Base-by-base conservation (phyloP, 2,329 filamentous ascomycete species). In the Pseudogymnoascus sp. region DNA sequence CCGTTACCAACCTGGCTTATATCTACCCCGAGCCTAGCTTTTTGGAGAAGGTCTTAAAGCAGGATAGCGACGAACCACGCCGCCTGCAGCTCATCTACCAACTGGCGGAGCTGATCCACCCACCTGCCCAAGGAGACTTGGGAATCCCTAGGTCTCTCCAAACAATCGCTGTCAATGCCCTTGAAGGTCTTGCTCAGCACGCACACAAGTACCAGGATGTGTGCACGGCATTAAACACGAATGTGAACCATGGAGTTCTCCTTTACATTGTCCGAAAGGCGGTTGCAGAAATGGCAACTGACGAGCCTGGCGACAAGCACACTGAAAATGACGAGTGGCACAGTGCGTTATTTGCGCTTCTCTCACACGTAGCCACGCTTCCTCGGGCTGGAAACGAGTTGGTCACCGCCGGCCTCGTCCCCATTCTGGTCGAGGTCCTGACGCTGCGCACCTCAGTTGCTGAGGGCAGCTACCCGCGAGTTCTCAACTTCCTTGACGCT, bases 171-270 rank as follows among this genome's bases (percentile, higher is more conserved):
- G 80, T 99, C 61, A 84, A 86, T 60, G 83, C 93, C 0, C 80
- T 99, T 60, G 92, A 97, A 72, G 90, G 91, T n/a, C 81, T 99
- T 63, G 86, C 90, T n/a, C 5, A 89, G 86, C 71, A 91, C 91
- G 72, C 88, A 89, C 79, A 82, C 63, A 93, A 91, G 71, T 84
- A 88, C 31, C 79, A 86, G 35, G 95, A 99, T 73, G 88, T 99
- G 23, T 87, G 92, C 66, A 87, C 91, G 43, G 92, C 95, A n/a
- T 79, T 99, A 43, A 96, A 92, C 70, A 91, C 96, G 61, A 96
- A 93, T 69, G 93, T 97, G 38, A 97, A 96, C 70, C 96, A 99
- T 70, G 96, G 95, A 12, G 89, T 97, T 31, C 81, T 99, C 49
- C 88, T 97, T 68, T 97, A 97, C 71, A 84, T 97, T 67, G 88